These are phyloP conservation scores for Ganoderma boninense DNA, from an alignment of 1,284 basidiomycete genomes.

Conservation along the genomic window DNA sequence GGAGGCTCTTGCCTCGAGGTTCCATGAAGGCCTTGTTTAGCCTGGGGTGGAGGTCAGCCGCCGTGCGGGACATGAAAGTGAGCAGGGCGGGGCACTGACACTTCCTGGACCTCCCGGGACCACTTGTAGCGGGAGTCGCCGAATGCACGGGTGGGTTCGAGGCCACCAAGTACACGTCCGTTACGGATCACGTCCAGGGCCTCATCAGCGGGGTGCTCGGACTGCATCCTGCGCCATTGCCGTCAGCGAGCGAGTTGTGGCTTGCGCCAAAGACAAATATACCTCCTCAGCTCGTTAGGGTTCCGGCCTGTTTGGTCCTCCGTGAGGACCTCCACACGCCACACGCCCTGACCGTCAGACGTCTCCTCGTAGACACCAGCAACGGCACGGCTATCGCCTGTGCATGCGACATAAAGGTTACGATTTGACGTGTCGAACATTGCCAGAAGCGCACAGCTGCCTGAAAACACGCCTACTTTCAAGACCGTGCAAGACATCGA, in stretches of 20 bases:
- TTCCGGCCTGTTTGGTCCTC: constrained; percentile 98
- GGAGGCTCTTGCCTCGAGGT: constrained; percentile 67
- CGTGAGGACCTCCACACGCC: constrained; percentile 92
- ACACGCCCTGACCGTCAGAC: constrained; percentile 66
- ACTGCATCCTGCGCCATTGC: constrained; percentile 69
- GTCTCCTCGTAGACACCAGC: constrained; percentile 89
- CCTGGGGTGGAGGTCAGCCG: constrained; percentile 45
- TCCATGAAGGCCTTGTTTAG: constrained; percentile 73
- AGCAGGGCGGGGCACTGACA: constrained; percentile 55
- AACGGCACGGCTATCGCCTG: constrained; percentile 95
- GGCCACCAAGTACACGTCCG: constrained; percentile 90
- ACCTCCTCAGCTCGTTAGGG: constrained; percentile 81
- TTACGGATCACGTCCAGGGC: constrained; percentile 83
- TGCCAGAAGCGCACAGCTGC: constrained; percentile 89
- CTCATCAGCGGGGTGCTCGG: constrained; percentile 90
- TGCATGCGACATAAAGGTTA: constrained; percentile 89
- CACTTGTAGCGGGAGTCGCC: constrained; percentile 97
- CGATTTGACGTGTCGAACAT: constrained; percentile 84
- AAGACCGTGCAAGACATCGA: background rate
- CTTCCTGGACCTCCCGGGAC: constrained; percentile 75
- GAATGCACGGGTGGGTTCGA: constrained; percentile 95
- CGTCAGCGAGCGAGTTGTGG: background rate
- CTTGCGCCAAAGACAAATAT: constrained; percentile 20
- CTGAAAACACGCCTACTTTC: constrained; percentile 43
- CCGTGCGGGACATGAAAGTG: background rate